A percentile compares a stretch with the other conserved stretches of the same genome.
phyloP scores from a whole-genome alignment of 2,329 filamentous ascomycete genomes.

The Capronia coronata region DNA sequence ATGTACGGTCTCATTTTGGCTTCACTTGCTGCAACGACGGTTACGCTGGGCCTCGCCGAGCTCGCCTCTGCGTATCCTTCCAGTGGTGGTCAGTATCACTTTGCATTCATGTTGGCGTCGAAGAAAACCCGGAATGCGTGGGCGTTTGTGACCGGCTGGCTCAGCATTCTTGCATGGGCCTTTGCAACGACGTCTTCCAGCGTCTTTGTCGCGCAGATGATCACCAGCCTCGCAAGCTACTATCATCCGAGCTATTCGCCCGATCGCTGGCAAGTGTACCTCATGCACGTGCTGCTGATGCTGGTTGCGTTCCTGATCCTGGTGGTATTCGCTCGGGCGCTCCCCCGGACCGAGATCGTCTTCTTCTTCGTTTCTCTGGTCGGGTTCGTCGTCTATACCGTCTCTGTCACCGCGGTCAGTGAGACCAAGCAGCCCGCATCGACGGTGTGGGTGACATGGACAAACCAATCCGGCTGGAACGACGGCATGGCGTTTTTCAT shows the following conservation, averaged over 20 bases:
- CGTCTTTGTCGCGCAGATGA: too few relatives aligned
- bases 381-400: too few relatives aligned
- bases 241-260: constrained; percentile 18
- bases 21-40: too few relatives aligned
- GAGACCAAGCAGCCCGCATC: constrained; percentile 37
- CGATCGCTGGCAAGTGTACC: constrained; percentile 28
- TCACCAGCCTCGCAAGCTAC: constrained; percentile 17
- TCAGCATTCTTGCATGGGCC: constrained; percentile 28
- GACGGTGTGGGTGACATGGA: constrained; percentile 52
- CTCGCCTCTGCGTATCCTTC: not conserved
- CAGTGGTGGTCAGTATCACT: constrained; percentile 14
- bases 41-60: too few relatives aligned
- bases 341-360: too few relatives aligned
- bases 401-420: too few relatives aligned
- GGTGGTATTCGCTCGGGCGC: too few relatives aligned
- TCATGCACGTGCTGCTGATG: not conserved
- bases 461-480: constrained; percentile 63
- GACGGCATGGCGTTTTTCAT: constrained; percentile 52
- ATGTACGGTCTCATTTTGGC: too few relatives aligned
- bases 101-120: constrained; percentile 29
- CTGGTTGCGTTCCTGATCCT: not conserved
- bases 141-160: constrained; percentile 29
- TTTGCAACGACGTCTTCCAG: too few relatives aligned
- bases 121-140: constrained; percentile 10
- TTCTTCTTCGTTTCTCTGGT: too few relatives aligned